Evolutionary conservation across 163 green algal species (phyloP).

Genomic region (Botryococcus braunii): DNA sequence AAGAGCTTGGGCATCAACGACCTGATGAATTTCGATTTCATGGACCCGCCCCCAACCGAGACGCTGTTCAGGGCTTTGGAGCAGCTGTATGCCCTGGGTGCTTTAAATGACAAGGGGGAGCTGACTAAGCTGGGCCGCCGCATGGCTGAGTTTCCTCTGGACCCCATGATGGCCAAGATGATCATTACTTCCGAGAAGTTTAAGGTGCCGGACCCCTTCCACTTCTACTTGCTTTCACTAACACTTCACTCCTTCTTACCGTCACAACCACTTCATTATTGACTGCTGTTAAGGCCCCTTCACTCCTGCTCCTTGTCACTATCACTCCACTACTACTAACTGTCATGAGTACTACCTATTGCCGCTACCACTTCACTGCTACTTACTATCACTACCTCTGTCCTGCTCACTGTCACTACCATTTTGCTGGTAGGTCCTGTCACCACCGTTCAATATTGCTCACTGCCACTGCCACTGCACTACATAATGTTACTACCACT

Average conservation of each 20-base stretch:
- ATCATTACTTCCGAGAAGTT: conserved; percentile 79
- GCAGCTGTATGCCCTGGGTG: conserved; percentile 90
- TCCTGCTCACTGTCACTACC: too few species aligned
- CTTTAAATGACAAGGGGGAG: conserved; percentile 92
- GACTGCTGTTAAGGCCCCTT: too few species aligned
- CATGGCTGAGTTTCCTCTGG: conserved; percentile 97
- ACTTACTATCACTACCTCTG: too few species aligned
- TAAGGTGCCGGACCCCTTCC: conserved; percentile 27
- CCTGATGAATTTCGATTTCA: conserved; percentile 98
- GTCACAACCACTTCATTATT: too few species aligned
- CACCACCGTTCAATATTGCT: too few species aligned
- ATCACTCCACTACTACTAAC: not conserved
- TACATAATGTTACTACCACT: too few species aligned
- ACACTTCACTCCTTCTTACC: too few species aligned
- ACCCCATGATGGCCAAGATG: conserved; percentile 92
- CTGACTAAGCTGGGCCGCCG: conserved; percentile 92
- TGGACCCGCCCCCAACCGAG: conserved; percentile 92
- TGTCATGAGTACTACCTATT: too few species aligned
- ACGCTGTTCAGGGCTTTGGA: conserved; percentile 78
- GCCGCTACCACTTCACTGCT: too few species aligned
- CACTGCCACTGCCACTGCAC: too few species aligned
- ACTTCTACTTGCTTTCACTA: not conserved
- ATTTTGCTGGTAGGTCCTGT: too few species aligned
- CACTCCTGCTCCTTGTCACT: too few species aligned
- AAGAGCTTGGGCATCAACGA: conserved; percentile 91